Base-by-base conservation (phyloP, 345 rosid species). In the Barbarea vulgaris region DNA sequence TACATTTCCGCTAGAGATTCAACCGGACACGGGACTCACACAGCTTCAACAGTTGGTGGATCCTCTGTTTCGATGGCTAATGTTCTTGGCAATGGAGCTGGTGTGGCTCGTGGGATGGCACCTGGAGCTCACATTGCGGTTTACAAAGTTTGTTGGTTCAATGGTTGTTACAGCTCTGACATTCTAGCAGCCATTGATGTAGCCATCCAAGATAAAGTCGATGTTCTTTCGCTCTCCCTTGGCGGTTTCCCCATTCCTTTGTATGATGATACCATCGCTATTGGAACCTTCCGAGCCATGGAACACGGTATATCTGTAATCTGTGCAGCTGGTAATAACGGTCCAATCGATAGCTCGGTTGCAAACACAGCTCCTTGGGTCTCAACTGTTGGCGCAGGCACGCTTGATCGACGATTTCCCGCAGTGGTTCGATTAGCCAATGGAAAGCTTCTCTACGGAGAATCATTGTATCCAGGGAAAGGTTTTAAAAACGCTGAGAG, bases 341-440 rank as follows among this genome's bases (percentile, higher is more conserved):
- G 98, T 42, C 98, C 98, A 1, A 28, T 91, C 13, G 84, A 78
- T 4, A 78, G 82, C 68, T 91, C 98, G 2, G 96, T 94, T 39
- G 92, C 96, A 50, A 94, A 91, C 41, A 87, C 82, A 71, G 96
- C 98, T 51, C 98, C 98, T 9, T 94, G 98, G 98, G 83, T 91
- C 58, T 79, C 89, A 56, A 91, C 98, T 0, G 52, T 94, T 14
- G 98, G 96, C 0, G 98, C 98, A 18, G 88, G 98, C 78, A 91
- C 98, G 15, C 84, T 94, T 1, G 95, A 94, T 80, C 72, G 98
- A 55, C 84, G 70, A 42, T 94, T 94, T 51, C 97, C 98, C 0
- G 98, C 95, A 18, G 64, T 87, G 1, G 87, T 90, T 31, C 83
- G 83, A 28, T 60, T 83, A 78, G 90, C 86, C 0, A 84, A 84